Evolutionary conservation across 305 asterid species (phyloP).

Genomic region (Petunia hybrid): DNA sequence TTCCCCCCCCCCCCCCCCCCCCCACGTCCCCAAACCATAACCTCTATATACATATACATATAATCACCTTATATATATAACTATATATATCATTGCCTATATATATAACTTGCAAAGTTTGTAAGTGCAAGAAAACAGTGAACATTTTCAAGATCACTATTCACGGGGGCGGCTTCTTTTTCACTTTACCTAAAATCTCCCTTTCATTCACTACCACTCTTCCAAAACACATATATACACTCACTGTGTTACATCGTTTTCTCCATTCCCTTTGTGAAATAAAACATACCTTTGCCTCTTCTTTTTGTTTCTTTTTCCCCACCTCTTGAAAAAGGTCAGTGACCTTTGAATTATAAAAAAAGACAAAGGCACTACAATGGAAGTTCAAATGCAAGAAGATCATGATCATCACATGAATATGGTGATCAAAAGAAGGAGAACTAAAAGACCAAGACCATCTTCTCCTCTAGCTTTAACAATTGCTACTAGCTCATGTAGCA

Average conservation of each 20-base stretch:
- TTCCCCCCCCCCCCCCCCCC: not conserved
- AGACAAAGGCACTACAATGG: slow-evolving; percentile 40
- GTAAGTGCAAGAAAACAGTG: slow-evolving; percentile 26
- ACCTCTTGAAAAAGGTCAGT: slow-evolving; percentile 2
- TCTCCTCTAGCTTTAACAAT: slow-evolving; percentile 59
- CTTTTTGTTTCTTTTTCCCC: slow-evolving; percentile 27
- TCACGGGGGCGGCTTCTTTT: slow-evolving; percentile 40
- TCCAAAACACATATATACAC: slow-evolving; percentile 32
- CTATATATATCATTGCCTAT: not conserved
- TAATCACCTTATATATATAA: slow-evolving; percentile 7
- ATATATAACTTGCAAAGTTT: slow-evolving; percentile 31
- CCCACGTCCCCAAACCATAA: not conserved
- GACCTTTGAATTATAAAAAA: slow-evolving; percentile 15
- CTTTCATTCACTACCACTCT: not conserved
- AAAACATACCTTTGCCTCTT: not conserved
- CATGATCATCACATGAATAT: not conserved
- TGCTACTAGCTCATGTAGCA: slow-evolving; percentile 57
- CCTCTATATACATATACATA: slow-evolving; percentile 17
- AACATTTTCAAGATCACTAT: slow-evolving; percentile 34
- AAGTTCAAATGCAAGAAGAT: slow-evolving; percentile 41
- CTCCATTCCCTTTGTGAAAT: slow-evolving; percentile 20
- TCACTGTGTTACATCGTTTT: slow-evolving; percentile 37
- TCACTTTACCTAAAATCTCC: slow-evolving; percentile 35
- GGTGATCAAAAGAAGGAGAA: slow-evolving; percentile 65
- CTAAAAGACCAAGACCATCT: slow-evolving; percentile 61